Conservation (phyloP, 1,284 basidiomycete species). For the Microbotryum silenes-acaulis region DNA sequence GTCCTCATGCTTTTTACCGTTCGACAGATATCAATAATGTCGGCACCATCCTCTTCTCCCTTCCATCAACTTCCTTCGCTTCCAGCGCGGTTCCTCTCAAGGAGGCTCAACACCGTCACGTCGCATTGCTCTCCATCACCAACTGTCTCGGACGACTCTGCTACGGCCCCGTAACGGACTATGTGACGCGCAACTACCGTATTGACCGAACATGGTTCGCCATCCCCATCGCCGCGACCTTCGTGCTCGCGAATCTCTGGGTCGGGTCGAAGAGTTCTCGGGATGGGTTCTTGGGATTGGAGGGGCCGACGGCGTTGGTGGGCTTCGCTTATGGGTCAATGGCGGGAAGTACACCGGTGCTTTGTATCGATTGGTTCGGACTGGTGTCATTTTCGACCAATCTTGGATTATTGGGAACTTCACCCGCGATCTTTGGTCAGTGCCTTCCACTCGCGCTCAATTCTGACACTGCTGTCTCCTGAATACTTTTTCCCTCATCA, state of each 20-base stretch:
- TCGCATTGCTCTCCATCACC: neutral
- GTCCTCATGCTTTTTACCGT: neutral
- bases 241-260: neutral
- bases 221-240: neutral
- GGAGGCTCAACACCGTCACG: neutral
- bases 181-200: neutral
- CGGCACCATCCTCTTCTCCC: neutral
- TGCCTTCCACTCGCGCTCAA: neutral
- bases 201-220: neutral
- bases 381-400: slow-evolving; percentile 1
- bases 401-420: neutral
- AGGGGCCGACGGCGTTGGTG: neutral
- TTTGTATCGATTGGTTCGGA: slow-evolving; percentile 1
- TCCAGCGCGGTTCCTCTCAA: neutral
- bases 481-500: neutral
- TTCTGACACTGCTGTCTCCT: neutral
- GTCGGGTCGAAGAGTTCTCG: neutral
- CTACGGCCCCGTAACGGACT: neutral
- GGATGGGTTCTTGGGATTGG: neutral
- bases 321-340: neutral
- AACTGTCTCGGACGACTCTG: slow-evolving; percentile 3
- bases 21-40: neutral
- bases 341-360: neutral
- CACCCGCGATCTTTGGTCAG: neutral
- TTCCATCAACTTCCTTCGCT: neutral